Percentiles rank a stretch among this genome's conserved stretches.
These are phyloP conservation scores for Aureobasidium sp. DNA, from an alignment of 2,329 filamentous ascomycete genomes.

Conservation along the genomic window DNA sequence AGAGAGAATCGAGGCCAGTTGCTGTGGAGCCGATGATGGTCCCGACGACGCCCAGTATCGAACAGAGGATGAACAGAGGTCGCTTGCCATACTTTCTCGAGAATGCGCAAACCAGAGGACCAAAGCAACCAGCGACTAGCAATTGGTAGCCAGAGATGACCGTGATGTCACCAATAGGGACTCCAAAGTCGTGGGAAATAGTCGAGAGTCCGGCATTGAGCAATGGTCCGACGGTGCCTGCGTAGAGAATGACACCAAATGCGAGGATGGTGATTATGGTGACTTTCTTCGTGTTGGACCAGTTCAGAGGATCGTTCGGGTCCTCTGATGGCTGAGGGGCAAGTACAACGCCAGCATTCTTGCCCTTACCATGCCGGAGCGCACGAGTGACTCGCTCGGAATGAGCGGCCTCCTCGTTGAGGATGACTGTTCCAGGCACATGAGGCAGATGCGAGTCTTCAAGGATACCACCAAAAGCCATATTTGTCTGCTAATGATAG, in stretches of 20 bases:
- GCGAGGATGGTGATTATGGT: conserved; percentile 28
- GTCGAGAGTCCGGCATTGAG: conserved; percentile 31
- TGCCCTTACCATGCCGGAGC: conserved; percentile 15
- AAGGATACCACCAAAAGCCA: conserved; percentile 16
- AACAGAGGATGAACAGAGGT: conserved; percentile 19
- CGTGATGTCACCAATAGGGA: conserved; percentile 27
- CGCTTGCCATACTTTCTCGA: conserved; percentile 24
- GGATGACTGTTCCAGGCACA: conserved; percentile 17
- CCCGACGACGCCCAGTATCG: conserved; percentile 16
- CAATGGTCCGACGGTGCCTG: conserved; percentile 26
- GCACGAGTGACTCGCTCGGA: conserved; percentile 4
- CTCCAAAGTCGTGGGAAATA: conserved; percentile 27
- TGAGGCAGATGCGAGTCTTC: conserved; percentile 16
- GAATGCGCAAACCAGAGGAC: conserved; percentile 28
- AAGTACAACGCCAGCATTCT: conserved; percentile 18
- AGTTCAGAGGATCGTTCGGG: conserved; percentile 31
- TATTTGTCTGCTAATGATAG: background rate
- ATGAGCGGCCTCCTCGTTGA: conserved; percentile 15
- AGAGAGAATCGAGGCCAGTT: conserved; percentile 24
- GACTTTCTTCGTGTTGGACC: conserved; percentile 28
- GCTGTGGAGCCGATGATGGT: background rate
- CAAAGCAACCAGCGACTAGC: conserved; percentile 29
- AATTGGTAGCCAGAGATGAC: conserved; percentile 34
- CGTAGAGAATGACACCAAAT: conserved; percentile 30
- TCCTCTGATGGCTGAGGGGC: conserved; percentile 21